Conservation (phyloP, 164 flowering plant genomes). For the Tetracentron sinense region DNA sequence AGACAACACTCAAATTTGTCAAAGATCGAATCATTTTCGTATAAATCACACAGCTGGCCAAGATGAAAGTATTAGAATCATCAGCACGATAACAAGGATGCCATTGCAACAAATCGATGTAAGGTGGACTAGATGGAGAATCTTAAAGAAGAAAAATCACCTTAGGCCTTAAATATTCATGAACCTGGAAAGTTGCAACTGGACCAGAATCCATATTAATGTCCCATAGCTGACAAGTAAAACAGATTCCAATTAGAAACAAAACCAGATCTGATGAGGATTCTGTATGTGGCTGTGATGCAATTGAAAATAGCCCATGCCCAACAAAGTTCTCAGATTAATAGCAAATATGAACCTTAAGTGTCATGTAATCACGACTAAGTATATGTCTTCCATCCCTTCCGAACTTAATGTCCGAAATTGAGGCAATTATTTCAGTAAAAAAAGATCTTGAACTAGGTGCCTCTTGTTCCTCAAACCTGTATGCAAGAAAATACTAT, state of each 20-base stretch:
- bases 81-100: conserved; percentile 16
- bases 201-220: conserved; percentile 99
- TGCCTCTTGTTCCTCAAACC: conserved; percentile 90
- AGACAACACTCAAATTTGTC: conserved; percentile 97
- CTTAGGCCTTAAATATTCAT: conserved; percentile 92
- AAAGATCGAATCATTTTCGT: conserved; percentile 97
- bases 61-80: conserved; percentile 7
- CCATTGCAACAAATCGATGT: conserved; percentile 3
- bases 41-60: conserved; percentile 83
- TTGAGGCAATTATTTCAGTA: conserved; percentile 93
- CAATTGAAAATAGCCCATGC: conserved; percentile 14
- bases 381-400: conserved; percentile 86
- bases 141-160: conserved; percentile 27
- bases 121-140: not conserved
- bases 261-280: no score
- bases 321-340: not conserved
- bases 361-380: conserved; percentile 96
- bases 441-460: conserved; percentile 94
- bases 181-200: conserved; percentile 93
- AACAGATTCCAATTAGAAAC: conserved; percentile 7
- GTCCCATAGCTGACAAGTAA: conserved; percentile 81
- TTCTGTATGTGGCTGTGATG: not conserved
- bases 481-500: conserved; percentile 23
- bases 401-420: conserved; percentile 88
- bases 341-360: conserved; percentile 50